These are phyloP conservation scores for Trichocomaceae sp. DNA, from an alignment of 2,329 filamentous ascomycete genomes.

Conservation along the genomic window DNA sequence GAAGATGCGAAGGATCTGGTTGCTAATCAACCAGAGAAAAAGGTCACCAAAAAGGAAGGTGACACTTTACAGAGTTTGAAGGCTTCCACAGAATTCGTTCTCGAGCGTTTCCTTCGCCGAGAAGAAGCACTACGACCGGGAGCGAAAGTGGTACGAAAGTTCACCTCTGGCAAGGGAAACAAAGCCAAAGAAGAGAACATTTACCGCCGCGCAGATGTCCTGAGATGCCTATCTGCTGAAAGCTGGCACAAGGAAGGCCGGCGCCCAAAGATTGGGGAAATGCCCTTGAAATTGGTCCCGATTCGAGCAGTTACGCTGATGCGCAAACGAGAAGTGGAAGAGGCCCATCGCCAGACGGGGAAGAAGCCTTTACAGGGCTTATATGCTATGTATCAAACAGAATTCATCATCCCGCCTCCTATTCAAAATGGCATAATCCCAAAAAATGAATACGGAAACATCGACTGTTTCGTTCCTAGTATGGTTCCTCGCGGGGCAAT, in stretches of 20 bases:
- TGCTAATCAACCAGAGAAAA: conserved; percentile 65
- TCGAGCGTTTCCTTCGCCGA: conserved; percentile 78
- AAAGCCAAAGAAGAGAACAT: conserved; percentile 72
- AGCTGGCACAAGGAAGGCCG: conserved; percentile 98
- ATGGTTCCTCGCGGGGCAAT: conserved; percentile 84
- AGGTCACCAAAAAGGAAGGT: conserved; percentile 64
- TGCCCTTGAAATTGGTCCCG: conserved; percentile 78
- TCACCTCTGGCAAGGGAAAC: conserved; percentile 67
- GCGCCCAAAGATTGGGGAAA: conserved; percentile 61
- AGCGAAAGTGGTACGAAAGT: conserved; percentile 65
- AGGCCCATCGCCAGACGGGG: conserved; percentile 70
- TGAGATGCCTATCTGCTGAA: conserved; percentile 81
- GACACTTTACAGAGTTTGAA: conserved; percentile 88
- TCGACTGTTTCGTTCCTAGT: conserved; percentile 86
- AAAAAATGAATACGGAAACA: conserved; percentile 92
- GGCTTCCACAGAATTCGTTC: conserved; percentile 72
- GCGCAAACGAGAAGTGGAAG: conserved; percentile 80
- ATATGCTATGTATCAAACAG: conserved; percentile 77
- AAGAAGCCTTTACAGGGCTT: conserved; percentile 80
- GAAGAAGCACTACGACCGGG: conserved; percentile 76
- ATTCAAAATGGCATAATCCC: conserved; percentile 81
- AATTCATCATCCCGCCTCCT: conserved; percentile 88
- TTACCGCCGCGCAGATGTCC: conserved; percentile 70
- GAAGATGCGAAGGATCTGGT: conserved; percentile 75
- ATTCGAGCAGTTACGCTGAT: conserved; percentile 86